Conservation (phyloP, 2,329 filamentous ascomycete genomes). For the Colletotrichum neosansevieriae region DNA sequence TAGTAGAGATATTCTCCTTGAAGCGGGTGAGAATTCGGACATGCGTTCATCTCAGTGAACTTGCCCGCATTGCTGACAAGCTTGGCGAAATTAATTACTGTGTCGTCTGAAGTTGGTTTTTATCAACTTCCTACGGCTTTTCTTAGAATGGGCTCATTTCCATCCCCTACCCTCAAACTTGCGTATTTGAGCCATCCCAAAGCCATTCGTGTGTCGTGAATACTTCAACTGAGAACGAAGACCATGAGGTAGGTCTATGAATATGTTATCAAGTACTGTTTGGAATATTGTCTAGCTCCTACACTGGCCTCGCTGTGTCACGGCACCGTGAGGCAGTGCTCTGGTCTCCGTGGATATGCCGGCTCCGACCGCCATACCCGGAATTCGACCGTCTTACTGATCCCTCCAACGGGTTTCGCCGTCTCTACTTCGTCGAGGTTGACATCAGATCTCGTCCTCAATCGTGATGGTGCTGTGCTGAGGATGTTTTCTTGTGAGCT, state of each 20-base stretch:
- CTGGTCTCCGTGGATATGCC: background rate
- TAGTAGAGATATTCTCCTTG: background rate
- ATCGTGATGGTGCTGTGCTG: background rate
- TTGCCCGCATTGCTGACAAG: too few relatives aligned
- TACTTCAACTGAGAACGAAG: too few relatives aligned
- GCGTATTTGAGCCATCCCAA: background rate
- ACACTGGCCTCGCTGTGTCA: background rate
- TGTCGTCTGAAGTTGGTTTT: too few relatives aligned
- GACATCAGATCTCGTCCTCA: background rate
- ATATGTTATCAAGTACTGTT: background rate
- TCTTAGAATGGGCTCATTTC: background rate
- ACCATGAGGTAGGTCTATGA: too few relatives aligned
- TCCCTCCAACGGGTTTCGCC: constrained; percentile 1
- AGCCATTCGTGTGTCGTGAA: too few relatives aligned
- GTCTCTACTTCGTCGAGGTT: background rate
- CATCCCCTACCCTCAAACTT: too few relatives aligned
- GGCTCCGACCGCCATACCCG: constrained; percentile 24
- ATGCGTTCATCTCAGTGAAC: too few relatives aligned
- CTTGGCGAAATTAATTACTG: too few relatives aligned
- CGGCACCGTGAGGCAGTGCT: background rate
- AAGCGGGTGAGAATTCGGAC: background rate
- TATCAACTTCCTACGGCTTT: background rate
- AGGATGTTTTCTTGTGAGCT: background rate
- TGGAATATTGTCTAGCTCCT: background rate
- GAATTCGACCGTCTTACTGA: constrained; percentile 30